phyloP scores from a whole-genome alignment of 768 basidiomycete genomes.

The Multifurca ochricompacta region DNA sequence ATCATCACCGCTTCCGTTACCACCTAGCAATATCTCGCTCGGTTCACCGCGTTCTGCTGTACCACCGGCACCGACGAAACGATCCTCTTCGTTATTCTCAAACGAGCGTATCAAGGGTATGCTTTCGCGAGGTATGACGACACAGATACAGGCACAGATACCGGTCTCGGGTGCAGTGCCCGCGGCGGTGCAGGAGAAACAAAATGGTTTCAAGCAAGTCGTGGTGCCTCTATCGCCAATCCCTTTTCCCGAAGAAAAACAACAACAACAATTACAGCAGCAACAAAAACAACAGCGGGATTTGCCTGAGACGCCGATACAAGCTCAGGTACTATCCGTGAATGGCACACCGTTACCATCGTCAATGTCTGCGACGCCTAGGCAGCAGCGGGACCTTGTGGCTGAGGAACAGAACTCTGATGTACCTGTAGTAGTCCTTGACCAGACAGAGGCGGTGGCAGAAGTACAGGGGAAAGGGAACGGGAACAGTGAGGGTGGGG shows the following conservation, averaged over 20 bases:
- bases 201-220: slow-evolving; percentile 26
- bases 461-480: no score
- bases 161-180: background rate
- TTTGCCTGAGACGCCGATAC: no score
- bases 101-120: slow-evolving; percentile 35
- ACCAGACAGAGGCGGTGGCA: no score
- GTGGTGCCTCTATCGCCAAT: slow-evolving; percentile 13
- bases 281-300: no score
- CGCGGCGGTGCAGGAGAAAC: slow-evolving; percentile 5
- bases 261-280: no score
- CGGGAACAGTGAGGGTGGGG: no score
- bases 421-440: no score
- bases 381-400: no score
- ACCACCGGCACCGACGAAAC: slow-evolving; percentile 1
- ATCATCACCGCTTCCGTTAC: slow-evolving; percentile 7
- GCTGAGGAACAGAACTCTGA: no score
- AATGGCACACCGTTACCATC: no score
- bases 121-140: slow-evolving; percentile 22
- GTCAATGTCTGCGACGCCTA: no score
- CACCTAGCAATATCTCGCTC: slow-evolving; percentile 5
- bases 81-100: slow-evolving; percentile 19
- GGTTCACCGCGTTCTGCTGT: slow-evolving; percentile 1
- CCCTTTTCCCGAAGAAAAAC: slow-evolving; percentile 8
- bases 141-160: background rate
- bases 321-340: no score